Conservation (phyloP, 805 yeast genomes). For the Metschnikowia cerradonensis region DNA sequence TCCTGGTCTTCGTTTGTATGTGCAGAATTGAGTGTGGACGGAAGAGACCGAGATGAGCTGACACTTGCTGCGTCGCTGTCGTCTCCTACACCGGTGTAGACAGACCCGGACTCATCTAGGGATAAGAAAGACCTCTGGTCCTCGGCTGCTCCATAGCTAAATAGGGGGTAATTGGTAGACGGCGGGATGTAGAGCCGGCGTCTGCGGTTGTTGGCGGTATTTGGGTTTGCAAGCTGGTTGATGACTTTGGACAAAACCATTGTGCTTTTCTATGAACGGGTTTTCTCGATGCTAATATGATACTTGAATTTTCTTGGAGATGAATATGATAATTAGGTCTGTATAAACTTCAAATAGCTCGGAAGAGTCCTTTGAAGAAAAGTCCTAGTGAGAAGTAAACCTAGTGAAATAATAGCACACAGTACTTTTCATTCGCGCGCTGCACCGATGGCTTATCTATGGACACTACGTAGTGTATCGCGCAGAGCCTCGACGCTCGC, state of each 20-base stretch:
- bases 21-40: conserved; percentile 36
- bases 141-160: conserved; percentile 41
- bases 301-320: no score
- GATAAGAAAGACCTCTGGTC: conserved; percentile 44
- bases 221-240: conserved; percentile 40
- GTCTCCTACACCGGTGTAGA: conserved; percentile 18
- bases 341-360: no score
- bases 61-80: conserved; percentile 40
- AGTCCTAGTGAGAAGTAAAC: no score
- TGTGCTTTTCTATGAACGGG: no score
- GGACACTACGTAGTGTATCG: no score
- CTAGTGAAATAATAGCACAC: background rate
- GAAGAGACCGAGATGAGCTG: conserved; percentile 38
- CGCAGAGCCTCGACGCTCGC: no score
- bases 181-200: conserved; percentile 43
- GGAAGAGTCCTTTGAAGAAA: no score
- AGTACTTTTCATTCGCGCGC: background rate
- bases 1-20: conserved; percentile 35
- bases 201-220: conserved; percentile 31
- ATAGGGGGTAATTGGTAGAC: conserved; percentile 39
- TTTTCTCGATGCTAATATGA: no score
- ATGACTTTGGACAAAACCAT: conserved; percentile 42
- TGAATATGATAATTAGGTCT: no score
- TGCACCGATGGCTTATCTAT: background rate
- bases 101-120: conserved; percentile 33